Conservation (phyloP, 2,329 filamentous ascomycete species). For the Penicillium sp. region DNA sequence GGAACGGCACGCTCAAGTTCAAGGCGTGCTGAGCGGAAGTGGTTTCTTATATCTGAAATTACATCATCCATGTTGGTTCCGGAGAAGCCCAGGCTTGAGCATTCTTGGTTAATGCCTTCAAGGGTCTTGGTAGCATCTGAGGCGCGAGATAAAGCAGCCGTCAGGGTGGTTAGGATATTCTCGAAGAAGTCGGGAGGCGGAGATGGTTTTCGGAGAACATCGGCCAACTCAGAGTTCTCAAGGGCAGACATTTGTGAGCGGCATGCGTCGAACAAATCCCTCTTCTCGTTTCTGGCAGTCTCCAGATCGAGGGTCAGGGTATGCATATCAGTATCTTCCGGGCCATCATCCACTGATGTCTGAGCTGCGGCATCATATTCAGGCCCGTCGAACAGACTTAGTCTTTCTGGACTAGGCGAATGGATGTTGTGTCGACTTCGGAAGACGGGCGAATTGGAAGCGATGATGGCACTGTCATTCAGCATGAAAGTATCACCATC, state of each 20-base stretch:
- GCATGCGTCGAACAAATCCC: slow-evolving; percentile 42
- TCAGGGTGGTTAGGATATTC: slow-evolving; percentile 38
- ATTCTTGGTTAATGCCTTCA: slow-evolving; percentile 36
- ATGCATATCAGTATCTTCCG: slow-evolving; percentile 27
- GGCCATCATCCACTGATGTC: slow-evolving; percentile 13
- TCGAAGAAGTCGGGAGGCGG: slow-evolving; percentile 42
- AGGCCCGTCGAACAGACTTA: slow-evolving; percentile 15
- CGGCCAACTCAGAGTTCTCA: slow-evolving; percentile 20
- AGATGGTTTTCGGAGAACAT: slow-evolving; percentile 28
- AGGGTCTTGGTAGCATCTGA: slow-evolving; percentile 41
- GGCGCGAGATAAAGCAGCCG: slow-evolving; percentile 36
- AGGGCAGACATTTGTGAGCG: slow-evolving; percentile 30
- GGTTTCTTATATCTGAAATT: slow-evolving; percentile 37
- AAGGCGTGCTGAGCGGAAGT: slow-evolving; percentile 46
- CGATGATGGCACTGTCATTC: slow-evolving; percentile 31
- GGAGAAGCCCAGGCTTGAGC: slow-evolving; percentile 42
- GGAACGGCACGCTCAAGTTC: slow-evolving; percentile 46
- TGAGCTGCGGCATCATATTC: slow-evolving; percentile 20
- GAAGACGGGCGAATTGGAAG: slow-evolving; percentile 35
- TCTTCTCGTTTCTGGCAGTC: slow-evolving; percentile 41
- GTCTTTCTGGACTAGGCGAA: slow-evolving; percentile 18
- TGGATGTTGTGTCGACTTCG: slow-evolving; percentile 14
- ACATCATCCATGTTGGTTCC: slow-evolving; percentile 32
- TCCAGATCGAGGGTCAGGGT: slow-evolving; percentile 40
- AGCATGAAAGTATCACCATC: slow-evolving; percentile 31